These are phyloP conservation scores for Carex littledalei DNA, from an alignment of 176 grass and related monocot genomes.

Conservation along the genomic window DNA sequence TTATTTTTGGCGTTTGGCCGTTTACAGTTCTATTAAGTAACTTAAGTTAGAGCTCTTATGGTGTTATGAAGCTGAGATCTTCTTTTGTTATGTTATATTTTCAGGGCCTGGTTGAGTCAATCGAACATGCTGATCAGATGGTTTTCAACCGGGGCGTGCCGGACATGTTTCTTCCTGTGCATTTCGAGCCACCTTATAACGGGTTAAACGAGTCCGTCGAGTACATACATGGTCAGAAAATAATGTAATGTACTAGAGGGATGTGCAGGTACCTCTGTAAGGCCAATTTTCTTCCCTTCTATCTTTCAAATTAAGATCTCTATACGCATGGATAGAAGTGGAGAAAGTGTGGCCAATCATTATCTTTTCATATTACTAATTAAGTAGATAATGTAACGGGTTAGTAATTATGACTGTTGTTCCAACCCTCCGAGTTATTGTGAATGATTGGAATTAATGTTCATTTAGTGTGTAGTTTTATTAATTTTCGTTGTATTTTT, in stretches of 20 bases:
- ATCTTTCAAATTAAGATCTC: constrained; percentile 9
- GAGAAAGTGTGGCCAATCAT: constrained; percentile 17
- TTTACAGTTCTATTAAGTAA: too few relatives aligned
- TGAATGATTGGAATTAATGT: too few relatives aligned
- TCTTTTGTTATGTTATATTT: not conserved
- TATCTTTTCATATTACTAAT: not conserved
- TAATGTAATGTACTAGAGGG: not conserved
- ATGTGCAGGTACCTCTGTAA: too few relatives aligned
- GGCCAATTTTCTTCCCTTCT: too few relatives aligned
- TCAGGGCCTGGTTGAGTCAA: constrained; percentile 19
- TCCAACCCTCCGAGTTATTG: too few relatives aligned
- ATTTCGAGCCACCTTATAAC: constrained; percentile 40
- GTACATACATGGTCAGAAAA: constrained; percentile 18
- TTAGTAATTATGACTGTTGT: too few relatives aligned
- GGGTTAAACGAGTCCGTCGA: not conserved
- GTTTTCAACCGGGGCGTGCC: not conserved
- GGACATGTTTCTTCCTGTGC: constrained; percentile 33
- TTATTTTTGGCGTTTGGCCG: too few relatives aligned
- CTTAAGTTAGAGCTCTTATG: too few relatives aligned
- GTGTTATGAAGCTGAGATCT: not conserved
- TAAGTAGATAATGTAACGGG: too few relatives aligned
- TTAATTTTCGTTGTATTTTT: too few relatives aligned
- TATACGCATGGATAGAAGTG: constrained; percentile 35
- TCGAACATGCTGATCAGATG: not conserved
- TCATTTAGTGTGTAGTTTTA: too few relatives aligned